phyloP scores from a whole-genome alignment of 495 filamentous ascomycete genomes.

The Penicillium bialowiezense region DNA sequence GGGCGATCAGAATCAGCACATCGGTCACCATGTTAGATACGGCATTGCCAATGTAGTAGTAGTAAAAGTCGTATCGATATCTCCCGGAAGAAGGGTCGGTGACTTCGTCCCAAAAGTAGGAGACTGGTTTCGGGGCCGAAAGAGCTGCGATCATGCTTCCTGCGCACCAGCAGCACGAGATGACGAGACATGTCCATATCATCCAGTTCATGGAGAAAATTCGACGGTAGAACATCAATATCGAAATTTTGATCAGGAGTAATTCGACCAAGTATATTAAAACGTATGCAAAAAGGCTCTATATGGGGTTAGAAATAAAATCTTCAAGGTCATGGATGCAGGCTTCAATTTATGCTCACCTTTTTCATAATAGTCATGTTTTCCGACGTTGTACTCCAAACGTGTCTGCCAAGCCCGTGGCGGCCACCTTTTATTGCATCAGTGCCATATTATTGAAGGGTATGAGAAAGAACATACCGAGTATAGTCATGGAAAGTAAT shows the following conservation, averaged over 20 bases:
- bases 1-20: constrained; percentile 49
- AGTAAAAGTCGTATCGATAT: constrained; percentile 17
- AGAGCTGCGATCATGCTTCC: constrained; percentile 18
- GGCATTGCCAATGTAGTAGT: constrained; percentile 41
- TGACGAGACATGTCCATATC: constrained; percentile 8
- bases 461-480: not conserved
- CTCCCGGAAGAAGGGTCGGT: constrained; percentile 4
- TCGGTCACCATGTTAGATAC: constrained; percentile 51
- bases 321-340: too few relatives aligned
- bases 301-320: not conserved
- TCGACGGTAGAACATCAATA: constrained; percentile 25
- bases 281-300: constrained; percentile 18
- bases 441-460: not conserved
- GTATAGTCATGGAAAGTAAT: not conserved
- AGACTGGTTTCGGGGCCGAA: constrained; percentile 7
- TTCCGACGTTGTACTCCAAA: constrained; percentile 10
- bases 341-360: too few relatives aligned
- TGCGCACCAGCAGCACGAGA: constrained; percentile 9
- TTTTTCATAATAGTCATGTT: constrained; percentile 10
- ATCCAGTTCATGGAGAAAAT: constrained; percentile 18
- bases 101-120: constrained; percentile 19
- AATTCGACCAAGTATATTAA: constrained; percentile 20
- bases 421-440: not conserved
- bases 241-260: constrained; percentile 17
- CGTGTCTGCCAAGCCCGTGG: constrained; percentile 19